Base-by-base conservation (phyloP, 345 rosid genomes). In the Draba incana region DNA sequence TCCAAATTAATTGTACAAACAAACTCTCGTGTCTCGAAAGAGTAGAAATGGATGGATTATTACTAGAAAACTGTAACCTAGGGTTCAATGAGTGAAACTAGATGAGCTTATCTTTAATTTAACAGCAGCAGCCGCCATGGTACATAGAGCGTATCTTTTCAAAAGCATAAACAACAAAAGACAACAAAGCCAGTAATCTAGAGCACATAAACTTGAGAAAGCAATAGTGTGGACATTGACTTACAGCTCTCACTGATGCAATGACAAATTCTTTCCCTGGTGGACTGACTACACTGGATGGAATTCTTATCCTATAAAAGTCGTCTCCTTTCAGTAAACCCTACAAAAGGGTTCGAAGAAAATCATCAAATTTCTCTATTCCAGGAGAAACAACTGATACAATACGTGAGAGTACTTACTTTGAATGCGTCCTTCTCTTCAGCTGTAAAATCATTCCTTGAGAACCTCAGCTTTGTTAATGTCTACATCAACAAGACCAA, bases 211-310 rank as follows among this genome's bases (percentile, higher is more conserved):
- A 46, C 42, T 23, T 57, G 30, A 1, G 4, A 43, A 56, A 31
- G 46, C 39, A 48, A 10, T 37, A 2, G 15, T 27, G 33, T 23
- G 3, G 43, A 24, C 16, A 27, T 54, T 30, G 43, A 84, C 95
- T 82, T 78, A 91, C 99, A n/a, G 97, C 98, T 83, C 86, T 91
- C 27, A 89, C 87, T 11, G 99, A 89, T 46, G 99, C 86, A 63
- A 83, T 72, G 60, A 87, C 77, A 66, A 72, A 86, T 50, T 86
- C 92, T 79, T 83, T 83, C 37, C 96, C 98, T 0, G 95, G 85
- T 61, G 97, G 79, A 70, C 55, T 83, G 77, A 89, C 68, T 27
- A 92, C 90, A 82, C 85, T 91, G 58, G 99, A 91, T 14, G 98
- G 98, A 56, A 94, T 72, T 62, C 97, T 85, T 56, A 94, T 94